A percentile compares a stretch with the other conserved stretches of the same genome.
phyloP scores from a whole-genome alignment of 352 stramenopile genomes.

The Globisporangium perplexum region DNA sequence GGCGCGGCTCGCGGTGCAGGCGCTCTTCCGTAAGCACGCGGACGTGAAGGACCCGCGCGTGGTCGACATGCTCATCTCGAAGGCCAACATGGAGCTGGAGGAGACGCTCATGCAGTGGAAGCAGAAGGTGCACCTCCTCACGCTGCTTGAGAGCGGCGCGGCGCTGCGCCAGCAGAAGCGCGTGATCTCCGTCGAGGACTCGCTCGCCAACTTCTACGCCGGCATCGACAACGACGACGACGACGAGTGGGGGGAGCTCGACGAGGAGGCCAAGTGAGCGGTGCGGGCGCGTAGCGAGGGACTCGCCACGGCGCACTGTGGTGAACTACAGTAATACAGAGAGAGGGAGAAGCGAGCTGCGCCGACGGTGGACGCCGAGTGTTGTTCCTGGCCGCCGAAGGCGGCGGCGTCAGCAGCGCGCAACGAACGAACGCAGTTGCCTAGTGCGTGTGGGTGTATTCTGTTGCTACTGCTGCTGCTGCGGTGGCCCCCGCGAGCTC shows the following conservation, averaged over 20 bases:
- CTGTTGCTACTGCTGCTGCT: neutral
- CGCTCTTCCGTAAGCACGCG: conserved; percentile 93
- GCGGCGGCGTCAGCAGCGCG: too few relatives aligned
- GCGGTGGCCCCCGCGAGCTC: neutral
- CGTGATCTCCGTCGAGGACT: conserved; percentile 41
- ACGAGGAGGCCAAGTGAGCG: conserved; percentile 20
- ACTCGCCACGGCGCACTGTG: too few relatives aligned
- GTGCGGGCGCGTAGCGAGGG: too few relatives aligned
- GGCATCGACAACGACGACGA: conserved; percentile 64
- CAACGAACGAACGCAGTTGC: neutral
- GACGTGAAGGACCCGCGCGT: conserved; percentile 93
- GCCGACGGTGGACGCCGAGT: too few relatives aligned
- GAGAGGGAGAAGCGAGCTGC: too few relatives aligned
- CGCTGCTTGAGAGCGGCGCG: conserved; percentile 61
- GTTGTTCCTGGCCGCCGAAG: too few relatives aligned
- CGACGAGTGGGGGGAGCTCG: conserved; percentile 41
- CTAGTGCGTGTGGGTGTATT: neutral
- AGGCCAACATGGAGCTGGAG: conserved; percentile 98
- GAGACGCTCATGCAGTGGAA: conserved; percentile 98
- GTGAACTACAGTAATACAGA: neutral
- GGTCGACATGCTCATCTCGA: conserved; percentile 95
- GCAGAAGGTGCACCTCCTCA: conserved; percentile 94
- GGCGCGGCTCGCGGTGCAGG: conserved; percentile 86
- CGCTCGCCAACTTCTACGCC: conserved; percentile 79
- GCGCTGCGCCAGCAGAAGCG: conserved; percentile 49